Evolutionary conservation across 768 basidiomycete species (phyloP).

Genomic region (Phaeotremella fagi): DNA sequence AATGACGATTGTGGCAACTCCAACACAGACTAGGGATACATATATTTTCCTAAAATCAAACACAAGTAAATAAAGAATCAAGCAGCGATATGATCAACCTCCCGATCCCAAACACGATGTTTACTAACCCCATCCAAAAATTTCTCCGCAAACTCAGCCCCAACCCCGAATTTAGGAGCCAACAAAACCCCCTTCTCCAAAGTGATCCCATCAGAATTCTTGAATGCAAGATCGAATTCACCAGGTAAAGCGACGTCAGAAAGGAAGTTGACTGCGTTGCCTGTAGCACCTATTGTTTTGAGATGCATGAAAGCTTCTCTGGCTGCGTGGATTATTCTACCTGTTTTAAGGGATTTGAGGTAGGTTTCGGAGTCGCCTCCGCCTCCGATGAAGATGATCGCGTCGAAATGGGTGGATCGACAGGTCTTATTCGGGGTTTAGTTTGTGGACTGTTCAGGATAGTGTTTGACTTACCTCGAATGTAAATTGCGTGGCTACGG

Average conservation of each 20-base stretch:
- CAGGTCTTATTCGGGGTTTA: slow-evolving; percentile 48
- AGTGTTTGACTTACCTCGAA: slow-evolving; percentile 53
- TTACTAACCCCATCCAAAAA: slow-evolving; percentile 48
- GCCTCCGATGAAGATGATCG: slow-evolving; percentile 71
- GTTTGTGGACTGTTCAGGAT: slow-evolving; percentile 21
- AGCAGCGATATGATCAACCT: slow-evolving; percentile 45
- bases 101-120: slow-evolving; percentile 50
- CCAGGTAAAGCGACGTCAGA: slow-evolving; percentile 49
- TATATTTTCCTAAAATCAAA: no score
- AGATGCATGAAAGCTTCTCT: slow-evolving; percentile 82
- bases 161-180: slow-evolving; percentile 39
- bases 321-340: slow-evolving; percentile 73
- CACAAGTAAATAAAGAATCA: no score
- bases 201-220: slow-evolving; percentile 27
- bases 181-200: slow-evolving; percentile 50
- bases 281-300: slow-evolving; percentile 74
- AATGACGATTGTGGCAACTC: no score
- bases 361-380: slow-evolving; percentile 57
- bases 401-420: slow-evolving; percentile 79
- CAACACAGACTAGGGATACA: no score
- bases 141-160: slow-evolving; percentile 41
- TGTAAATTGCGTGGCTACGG: slow-evolving; percentile 60
- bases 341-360: slow-evolving; percentile 60
- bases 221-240: slow-evolving; percentile 36
- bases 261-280: slow-evolving; percentile 51